A percentile compares a stretch with the other conserved stretches of the same genome.
Evolutionary conservation across 441 rosid species (phyloP).

Genomic region (Erodium chrysanthum): DNA sequence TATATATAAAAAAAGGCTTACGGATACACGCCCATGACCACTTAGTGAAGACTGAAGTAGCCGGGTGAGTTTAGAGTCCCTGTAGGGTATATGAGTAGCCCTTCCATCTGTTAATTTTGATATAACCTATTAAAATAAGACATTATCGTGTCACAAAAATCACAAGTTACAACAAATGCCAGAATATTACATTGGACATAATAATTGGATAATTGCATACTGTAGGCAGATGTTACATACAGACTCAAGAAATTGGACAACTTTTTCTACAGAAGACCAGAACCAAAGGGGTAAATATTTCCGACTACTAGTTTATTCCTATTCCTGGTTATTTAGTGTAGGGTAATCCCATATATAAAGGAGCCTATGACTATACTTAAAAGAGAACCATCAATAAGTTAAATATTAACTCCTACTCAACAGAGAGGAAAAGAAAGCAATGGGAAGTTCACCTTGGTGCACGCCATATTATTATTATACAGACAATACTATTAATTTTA

Average conservation of each 20-base stretch:
- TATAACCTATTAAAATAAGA: conserved; percentile 56
- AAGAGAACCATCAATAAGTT: too few species aligned
- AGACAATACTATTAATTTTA: background rate
- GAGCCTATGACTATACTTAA: too few species aligned
- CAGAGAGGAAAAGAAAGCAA: background rate
- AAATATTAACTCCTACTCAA: too few species aligned
- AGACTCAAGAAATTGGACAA: background rate
- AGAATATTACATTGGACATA: background rate
- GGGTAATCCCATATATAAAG: too few species aligned
- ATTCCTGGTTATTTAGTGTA: too few species aligned
- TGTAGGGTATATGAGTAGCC: conserved; percentile 66
- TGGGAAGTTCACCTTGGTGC: background rate
- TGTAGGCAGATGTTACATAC: background rate
- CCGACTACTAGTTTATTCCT: too few species aligned
- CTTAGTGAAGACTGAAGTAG: conserved; percentile 66
- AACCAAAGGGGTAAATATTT: background rate
- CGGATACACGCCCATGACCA: conserved; percentile 79
- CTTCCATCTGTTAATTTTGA: conserved; percentile 56
- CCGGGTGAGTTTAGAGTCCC: conserved; percentile 73
- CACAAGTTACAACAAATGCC: conserved; percentile 8
- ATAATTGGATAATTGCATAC: background rate
- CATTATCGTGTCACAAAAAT: background rate
- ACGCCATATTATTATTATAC: background rate
- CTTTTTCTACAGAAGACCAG: background rate
- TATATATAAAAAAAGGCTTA: conserved; percentile 25